Percentiles rank a stretch among this genome's conserved stretches.
phyloP scores from a whole-genome alignment of 495 filamentous ascomycete species.

The Penicillium subrubescens region DNA sequence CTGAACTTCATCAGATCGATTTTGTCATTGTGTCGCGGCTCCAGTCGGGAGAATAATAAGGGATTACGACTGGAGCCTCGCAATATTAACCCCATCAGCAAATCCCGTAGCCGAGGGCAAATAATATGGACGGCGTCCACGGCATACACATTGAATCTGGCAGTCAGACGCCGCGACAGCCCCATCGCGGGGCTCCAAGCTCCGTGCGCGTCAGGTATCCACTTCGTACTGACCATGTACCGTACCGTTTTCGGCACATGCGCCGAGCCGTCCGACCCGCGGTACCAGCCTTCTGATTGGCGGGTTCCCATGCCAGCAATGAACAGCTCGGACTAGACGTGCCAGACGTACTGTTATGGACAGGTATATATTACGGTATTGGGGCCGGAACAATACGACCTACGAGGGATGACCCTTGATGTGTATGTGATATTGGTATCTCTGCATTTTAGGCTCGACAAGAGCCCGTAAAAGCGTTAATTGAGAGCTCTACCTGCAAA shows the following conservation, averaged over 20 bases:
- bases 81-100: background rate
- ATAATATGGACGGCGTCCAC: background rate
- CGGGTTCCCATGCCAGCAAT: conserved; percentile 31
- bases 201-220: conserved; percentile 1
- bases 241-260: conserved; percentile 19
- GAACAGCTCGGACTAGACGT: background rate
- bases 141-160: background rate
- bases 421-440: background rate
- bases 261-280: background rate
- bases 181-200: background rate
- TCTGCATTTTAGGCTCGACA: background rate
- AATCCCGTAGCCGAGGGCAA: background rate
- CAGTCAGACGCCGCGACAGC: background rate
- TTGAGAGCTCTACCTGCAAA: background rate
- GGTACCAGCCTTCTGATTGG: conserved; percentile 20
- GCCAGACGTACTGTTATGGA: conserved; percentile 10
- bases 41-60: background rate
- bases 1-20: background rate
- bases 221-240: background rate
- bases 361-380: background rate
- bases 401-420: background rate
- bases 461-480: background rate
- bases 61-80: background rate
- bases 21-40: background rate
- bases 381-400: background rate